These are phyloP conservation scores for Ascoidea rubescens DNA, from an alignment of 805 yeast species.

Conservation along the genomic window DNA sequence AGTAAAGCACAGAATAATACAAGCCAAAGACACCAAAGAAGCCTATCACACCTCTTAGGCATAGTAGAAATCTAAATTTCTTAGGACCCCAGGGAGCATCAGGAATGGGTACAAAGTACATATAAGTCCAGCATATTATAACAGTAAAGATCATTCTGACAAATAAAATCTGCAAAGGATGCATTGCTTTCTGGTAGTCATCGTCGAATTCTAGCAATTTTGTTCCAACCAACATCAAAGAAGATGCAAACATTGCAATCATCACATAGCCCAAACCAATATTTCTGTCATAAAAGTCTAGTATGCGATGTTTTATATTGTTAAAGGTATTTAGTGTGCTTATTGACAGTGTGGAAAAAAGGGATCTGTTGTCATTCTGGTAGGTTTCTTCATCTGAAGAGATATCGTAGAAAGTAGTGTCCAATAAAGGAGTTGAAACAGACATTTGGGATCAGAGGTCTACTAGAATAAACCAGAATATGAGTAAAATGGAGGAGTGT, in stretches of 20 bases:
- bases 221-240: conserved; percentile 64
- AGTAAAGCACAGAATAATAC: conserved; percentile 59
- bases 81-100: conserved; percentile 62
- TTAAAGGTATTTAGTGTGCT: no score
- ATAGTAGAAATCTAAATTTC: conserved; percentile 36
- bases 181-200: conserved; percentile 42
- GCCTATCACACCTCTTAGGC: conserved; percentile 58
- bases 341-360: no score
- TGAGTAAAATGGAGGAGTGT: no score
- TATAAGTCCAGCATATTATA: conserved; percentile 38
- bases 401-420: no score
- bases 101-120: conserved; percentile 36
- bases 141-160: conserved; percentile 68
- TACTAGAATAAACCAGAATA: no score
- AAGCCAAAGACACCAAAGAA: conserved; percentile 70
- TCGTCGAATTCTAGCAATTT: conserved; percentile 59
- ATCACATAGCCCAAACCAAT: conserved; percentile 46
- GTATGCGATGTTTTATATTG: background rate
- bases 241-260: conserved; percentile 57
- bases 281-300: conserved; percentile 18
- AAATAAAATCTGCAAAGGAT: conserved; percentile 68
- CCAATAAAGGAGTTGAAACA: no score
- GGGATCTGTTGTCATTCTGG: no score
- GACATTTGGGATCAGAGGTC: no score
- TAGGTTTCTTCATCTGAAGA: no score